Evolutionary conservation across 2,329 filamentous ascomycete genomes (phyloP).

Genomic region (Furcasterigmium furcatum): DNA sequence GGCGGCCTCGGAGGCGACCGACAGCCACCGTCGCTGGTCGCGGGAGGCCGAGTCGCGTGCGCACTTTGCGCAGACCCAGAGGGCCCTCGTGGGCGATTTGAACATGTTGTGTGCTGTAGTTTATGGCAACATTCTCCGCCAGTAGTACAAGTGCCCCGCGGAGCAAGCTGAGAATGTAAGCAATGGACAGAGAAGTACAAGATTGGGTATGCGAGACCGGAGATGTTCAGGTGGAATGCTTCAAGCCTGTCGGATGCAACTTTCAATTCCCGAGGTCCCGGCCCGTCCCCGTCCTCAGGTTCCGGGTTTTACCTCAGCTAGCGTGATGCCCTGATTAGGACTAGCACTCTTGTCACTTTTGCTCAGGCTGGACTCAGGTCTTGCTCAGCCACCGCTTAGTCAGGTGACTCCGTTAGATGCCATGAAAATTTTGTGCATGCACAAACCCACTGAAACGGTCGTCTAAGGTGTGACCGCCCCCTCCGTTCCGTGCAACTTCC

Average conservation of each 20-base stretch:
- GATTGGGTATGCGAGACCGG: slow-evolving; percentile 10
- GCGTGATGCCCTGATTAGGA: neutral
- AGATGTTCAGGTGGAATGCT: too few species aligned
- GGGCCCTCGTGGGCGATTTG: slow-evolving; percentile 32
- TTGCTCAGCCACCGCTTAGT: neutral
- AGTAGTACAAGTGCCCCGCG: slow-evolving; percentile 3
- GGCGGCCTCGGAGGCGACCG: slow-evolving; percentile 32
- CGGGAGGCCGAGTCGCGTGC: slow-evolving; percentile 34
- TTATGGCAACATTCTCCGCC: too few species aligned
- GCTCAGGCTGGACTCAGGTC: neutral
- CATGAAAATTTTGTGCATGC: neutral
- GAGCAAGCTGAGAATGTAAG: neutral
- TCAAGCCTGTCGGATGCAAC: too few species aligned
- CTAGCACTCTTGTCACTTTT: too few species aligned
- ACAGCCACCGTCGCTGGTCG: slow-evolving; percentile 34
- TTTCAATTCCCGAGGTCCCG: too few species aligned
- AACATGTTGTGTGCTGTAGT: slow-evolving; percentile 24
- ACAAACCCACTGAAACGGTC: too few species aligned
- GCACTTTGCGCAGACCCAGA: slow-evolving; percentile 64
- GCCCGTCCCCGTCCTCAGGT: too few species aligned
- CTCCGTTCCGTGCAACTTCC: too few species aligned
- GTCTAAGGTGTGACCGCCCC: too few species aligned
- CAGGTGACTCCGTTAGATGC: neutral
- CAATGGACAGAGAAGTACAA: neutral
- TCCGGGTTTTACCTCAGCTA: neutral